Base-by-base conservation (phyloP, 2,329 filamentous ascomycete species). In the Sclerotinia glacialis region DNA sequence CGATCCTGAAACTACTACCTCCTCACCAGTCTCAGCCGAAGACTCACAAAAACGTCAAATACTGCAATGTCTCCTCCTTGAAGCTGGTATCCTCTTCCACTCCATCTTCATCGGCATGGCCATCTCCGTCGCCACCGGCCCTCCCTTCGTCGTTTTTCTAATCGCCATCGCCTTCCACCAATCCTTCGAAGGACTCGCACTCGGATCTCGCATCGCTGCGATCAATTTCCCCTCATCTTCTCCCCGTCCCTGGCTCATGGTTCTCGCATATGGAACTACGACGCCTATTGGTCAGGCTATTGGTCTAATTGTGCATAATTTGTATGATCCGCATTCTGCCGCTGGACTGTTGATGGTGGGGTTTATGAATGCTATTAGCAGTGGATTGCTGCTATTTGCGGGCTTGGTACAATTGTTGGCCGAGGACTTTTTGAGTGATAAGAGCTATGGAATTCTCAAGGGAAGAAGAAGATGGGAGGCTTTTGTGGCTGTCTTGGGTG, bases 41-140 rank as follows among this genome's bases (percentile, higher is more conserved):
- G 83, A 91, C 74, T 81, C 89, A 77, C 83, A 85, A 67, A 85
- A 88, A 73, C 84, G 88, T 14, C 83, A 89, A 70, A 83, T 93
- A 72, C 80, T 93, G 12, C 91, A 95, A 77, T 93, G 91, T 71
- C 80, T 94, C 55, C 83, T 95, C 31, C 84, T 95, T 3, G 91
- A 94, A 78, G 90, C 90, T 0, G 91, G 91, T 26, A 94, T 95
- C 69, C 83, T 95, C 21, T 94, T 94, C 76, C 91, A 95, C 79
- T 91, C 87, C 74, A 83, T 95, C 64, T 95, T 95, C 74, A 94
- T 95, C 72, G 91, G 91, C 69, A 93, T 94, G 90, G 90, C 91
- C 5, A 83, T 95, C 40, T 92, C 89, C 0, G 91, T 95, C 0
- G 88, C 91, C 0, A 92, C 90, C 0, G 91, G 91, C 0, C 89